Percentiles rank a stretch among this genome's conserved stretches.
Evolutionary conservation across 257 asterid species (phyloP).

Genomic region (Knoxia roxburghii): DNA sequence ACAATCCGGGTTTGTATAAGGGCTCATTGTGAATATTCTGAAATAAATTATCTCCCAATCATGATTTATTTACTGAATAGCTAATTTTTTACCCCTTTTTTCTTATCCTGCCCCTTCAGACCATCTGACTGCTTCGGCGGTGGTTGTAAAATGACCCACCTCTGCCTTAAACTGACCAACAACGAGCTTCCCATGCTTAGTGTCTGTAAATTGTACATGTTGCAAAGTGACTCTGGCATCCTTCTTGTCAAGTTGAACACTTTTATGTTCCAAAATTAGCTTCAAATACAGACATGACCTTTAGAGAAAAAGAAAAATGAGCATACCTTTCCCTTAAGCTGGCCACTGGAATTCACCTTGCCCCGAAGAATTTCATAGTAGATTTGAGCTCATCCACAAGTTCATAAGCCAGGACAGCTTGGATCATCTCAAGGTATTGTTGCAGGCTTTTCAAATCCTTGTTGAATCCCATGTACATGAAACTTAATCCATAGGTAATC

Average conservation of each 20-base stretch:
- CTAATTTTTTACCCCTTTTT: no score
- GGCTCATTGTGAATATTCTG: no score
- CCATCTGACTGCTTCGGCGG: no score
- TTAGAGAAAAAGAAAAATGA: no score
- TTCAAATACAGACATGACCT: no score
- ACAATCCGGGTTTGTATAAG: no score
- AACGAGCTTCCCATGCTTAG: not conserved
- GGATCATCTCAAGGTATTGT: not conserved
- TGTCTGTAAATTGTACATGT: conserved; percentile 22
- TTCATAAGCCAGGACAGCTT: not conserved
- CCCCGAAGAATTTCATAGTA: not conserved
- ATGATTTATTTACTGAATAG: no score
- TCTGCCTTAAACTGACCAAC: conserved; percentile 27
- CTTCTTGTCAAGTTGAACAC: not conserved
- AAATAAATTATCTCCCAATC: no score
- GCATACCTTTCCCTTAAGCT: no score
- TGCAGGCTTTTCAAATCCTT: not conserved
- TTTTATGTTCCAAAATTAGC: conserved; percentile 4
- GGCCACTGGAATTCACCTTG: not conserved
- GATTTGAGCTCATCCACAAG: not conserved
- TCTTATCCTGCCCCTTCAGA: no score
- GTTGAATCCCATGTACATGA: not conserved
- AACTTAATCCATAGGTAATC: no score
- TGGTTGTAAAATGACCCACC: no score
- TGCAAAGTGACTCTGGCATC: conserved; percentile 18